These are phyloP conservation scores for Stipa capillata DNA, from an alignment of 176 grass and related monocot genomes.

Conservation along the genomic window DNA sequence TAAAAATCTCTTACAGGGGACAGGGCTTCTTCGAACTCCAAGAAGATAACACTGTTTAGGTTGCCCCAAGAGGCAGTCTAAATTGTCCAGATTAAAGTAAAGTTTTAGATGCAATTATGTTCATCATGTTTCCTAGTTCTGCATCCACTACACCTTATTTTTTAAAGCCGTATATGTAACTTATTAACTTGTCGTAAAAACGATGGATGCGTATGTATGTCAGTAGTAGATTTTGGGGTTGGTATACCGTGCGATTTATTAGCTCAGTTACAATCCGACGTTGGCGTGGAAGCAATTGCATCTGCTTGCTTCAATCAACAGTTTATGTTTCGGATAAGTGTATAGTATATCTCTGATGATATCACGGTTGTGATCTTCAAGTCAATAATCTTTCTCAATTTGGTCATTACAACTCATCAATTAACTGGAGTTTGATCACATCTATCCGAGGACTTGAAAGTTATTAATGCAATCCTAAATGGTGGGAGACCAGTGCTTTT, in stretches of 20 bases:
- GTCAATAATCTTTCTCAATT: neutral
- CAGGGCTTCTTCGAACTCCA: neutral
- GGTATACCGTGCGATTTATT: neutral
- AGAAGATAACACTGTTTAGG: constrained; percentile 19
- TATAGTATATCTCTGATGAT: neutral
- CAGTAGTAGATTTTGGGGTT: constrained; percentile 12
- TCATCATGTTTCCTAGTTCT: neutral
- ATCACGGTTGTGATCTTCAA: constrained; percentile 28
- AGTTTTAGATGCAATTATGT: neutral
- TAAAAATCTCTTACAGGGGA: neutral
- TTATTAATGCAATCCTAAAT: neutral
- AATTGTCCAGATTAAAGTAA: neutral
- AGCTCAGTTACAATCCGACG: neutral
- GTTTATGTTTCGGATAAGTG: constrained; percentile 8
- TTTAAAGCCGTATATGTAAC: too few species aligned
- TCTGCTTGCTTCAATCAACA: constrained; percentile 42
- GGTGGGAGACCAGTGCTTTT: neutral
- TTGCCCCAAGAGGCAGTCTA: neutral
- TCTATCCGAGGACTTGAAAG: neutral
- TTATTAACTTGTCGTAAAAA: constrained; percentile 26
- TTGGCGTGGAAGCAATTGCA: constrained; percentile 33
- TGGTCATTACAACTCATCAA: neutral
- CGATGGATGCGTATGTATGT: neutral
- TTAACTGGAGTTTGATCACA: neutral
- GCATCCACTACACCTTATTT: neutral